Evolutionary conservation across 2,329 filamentous ascomycete species (phyloP), one percentile per base, ranked within the genome.

Genomic region (Phyllosticta capitalensis): DNA sequence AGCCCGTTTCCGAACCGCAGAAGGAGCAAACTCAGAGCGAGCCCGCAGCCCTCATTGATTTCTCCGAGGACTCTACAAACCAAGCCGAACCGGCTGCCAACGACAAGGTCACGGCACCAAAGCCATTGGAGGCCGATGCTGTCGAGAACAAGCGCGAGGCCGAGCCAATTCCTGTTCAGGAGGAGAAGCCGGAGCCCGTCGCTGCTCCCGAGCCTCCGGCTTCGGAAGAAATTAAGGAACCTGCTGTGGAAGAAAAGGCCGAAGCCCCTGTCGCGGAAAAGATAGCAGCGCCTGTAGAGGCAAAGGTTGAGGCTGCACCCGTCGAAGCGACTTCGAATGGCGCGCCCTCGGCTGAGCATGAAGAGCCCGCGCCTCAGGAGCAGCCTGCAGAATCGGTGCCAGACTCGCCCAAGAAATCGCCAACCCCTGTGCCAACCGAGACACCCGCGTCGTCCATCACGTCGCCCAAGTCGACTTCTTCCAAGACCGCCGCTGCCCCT

Each of bases 141-240:
- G 76, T 66, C 1, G 71, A 77, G 65, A 77, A 78, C 55, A 66
- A 71, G 38, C 38, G 17, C n/a, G 60, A 63, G 17, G 12, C 22
- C 55, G 63, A 17, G 57, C 66, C 17, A 69, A 65, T 58, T 61
- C 67, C 30, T 61, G 64, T 28, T 59, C 63, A 24, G 54, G 59
- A 17, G 3, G 24, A 26, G 24, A 26, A 26, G 7, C 24, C 24
- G 7, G 24, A 26, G 58, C 48, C 53, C 10, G 45, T 20, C 45
- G 19, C 45, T 20, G 19, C 45, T 49, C 45, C 19, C 5, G 45
- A 49, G 10, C 45, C 45, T 20, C 10, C 10, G 45, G 14, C 45
- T 49, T 20, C 19, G 10, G 50, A 52, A 48, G 10, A 17, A 21
- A 20, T 10, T 38, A 38, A 55, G 26, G 54, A 55, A 45, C 9